Percentiles rank a stretch among this genome's conserved stretches.
Evolutionary conservation across 2,329 filamentous ascomycete genomes (phyloP).

Genomic region (Sporothrix brasiliensis): DNA sequence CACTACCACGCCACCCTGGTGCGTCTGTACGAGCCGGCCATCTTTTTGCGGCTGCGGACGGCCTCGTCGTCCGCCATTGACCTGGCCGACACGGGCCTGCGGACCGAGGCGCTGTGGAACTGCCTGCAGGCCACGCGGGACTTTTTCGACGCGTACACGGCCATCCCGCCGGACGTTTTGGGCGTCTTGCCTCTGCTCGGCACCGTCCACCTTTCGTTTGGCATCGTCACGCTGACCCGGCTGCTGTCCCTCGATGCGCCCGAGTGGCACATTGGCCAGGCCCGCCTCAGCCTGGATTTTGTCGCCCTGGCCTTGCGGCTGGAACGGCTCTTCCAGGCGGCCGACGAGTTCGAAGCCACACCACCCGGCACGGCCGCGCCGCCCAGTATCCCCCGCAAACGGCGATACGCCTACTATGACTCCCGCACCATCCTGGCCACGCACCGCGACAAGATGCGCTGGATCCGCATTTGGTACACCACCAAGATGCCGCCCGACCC

Average conservation of each 20-base stretch:
- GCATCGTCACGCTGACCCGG: conserved; percentile 44
- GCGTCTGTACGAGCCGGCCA: conserved; percentile 47
- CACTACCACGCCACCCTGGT: conserved; percentile 44
- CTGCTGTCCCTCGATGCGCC: conserved; percentile 44
- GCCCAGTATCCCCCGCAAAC: conserved; percentile 32
- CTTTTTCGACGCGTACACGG: conserved; percentile 40
- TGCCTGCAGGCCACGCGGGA: conserved; percentile 42
- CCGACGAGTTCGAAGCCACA: conserved; percentile 34
- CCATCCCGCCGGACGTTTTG: conserved; percentile 39
- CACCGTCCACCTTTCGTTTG: conserved; percentile 43
- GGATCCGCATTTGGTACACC: conserved; percentile 48
- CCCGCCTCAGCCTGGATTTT: conserved; percentile 44
- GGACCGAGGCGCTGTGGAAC: conserved; percentile 46
- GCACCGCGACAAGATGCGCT: conserved; percentile 45
- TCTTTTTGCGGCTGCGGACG: conserved; percentile 39
- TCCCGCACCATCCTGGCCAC: conserved; percentile 40
- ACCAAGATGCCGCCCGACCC: conserved; percentile 29
- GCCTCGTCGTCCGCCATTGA: conserved; percentile 13
- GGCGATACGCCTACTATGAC: conserved; percentile 39
- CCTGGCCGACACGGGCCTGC: conserved; percentile 38
- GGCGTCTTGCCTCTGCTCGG: conserved; percentile 42
- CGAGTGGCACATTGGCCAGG: conserved; percentile 46
- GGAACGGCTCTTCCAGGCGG: conserved; percentile 39
- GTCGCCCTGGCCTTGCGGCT: conserved; percentile 39
- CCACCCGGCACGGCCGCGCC: background rate